phyloP scores from a whole-genome alignment of 495 filamentous ascomycete species.

The Corynascus novoguineensis region DNA sequence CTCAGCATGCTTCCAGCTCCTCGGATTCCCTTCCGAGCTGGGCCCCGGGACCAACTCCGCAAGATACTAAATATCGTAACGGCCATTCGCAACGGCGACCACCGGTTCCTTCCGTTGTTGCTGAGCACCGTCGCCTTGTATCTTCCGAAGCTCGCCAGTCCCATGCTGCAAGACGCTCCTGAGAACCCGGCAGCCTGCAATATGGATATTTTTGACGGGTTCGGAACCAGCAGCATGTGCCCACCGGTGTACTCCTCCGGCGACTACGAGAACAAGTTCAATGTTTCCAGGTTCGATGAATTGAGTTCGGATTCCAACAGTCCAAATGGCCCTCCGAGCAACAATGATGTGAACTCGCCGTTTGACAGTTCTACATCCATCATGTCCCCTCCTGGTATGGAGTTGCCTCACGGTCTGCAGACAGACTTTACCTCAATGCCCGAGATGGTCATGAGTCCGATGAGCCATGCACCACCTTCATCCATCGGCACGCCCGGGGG shows the following conservation, averaged over 20 bases:
- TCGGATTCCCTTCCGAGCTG: constrained; percentile 54
- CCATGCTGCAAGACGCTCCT: constrained; percentile 50
- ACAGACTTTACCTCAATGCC: constrained; percentile 40
- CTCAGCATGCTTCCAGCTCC: constrained; percentile 60
- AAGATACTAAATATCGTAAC: constrained; percentile 62
- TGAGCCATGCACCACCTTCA: constrained; percentile 33
- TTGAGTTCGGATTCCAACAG: constrained; percentile 36
- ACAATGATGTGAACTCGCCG: constrained; percentile 41
- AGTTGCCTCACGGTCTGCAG: constrained; percentile 30
- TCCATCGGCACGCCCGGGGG: constrained; percentile 27
- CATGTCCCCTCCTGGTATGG: constrained; percentile 42
- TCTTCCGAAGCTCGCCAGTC: constrained; percentile 53
- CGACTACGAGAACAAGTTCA: constrained; percentile 33
- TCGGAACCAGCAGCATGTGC: constrained; percentile 47
- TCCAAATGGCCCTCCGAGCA: constrained; percentile 30
- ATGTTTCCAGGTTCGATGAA: constrained; percentile 38
- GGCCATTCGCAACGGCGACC: constrained; percentile 61
- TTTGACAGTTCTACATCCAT: constrained; percentile 41
- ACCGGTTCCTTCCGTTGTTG: constrained; percentile 65
- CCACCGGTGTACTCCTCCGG: constrained; percentile 34
- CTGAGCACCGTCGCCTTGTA: constrained; percentile 63
- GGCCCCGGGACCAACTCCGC: constrained; percentile 68
- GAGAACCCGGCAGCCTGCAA: constrained; percentile 35
- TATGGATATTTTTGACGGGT: constrained; percentile 55
- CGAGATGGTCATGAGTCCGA: constrained; percentile 46